phyloP scores from a whole-genome alignment of 1,284 basidiomycete genomes.

The Lentinula novae-zelandiae region DNA sequence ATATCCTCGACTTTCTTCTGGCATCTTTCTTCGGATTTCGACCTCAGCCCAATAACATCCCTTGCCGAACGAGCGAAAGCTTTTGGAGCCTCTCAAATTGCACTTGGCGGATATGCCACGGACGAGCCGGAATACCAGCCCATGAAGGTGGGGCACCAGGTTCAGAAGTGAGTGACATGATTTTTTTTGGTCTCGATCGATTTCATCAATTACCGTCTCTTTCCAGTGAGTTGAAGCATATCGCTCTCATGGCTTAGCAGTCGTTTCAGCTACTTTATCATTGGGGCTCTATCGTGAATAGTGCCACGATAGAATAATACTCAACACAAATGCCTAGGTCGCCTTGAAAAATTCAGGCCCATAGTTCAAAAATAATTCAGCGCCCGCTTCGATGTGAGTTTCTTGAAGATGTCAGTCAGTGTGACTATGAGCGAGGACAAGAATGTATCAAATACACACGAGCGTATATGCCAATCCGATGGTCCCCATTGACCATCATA shows the following conservation, averaged over 20 bases:
- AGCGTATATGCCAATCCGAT: conserved; percentile 54
- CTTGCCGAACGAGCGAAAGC: conserved; percentile 44
- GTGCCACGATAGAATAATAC: too few species aligned
- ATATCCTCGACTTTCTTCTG: conserved; percentile 95
- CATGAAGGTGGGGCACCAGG: conserved; percentile 86
- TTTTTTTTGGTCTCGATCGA: neutral
- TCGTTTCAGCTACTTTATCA: neutral
- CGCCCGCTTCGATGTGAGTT: conserved; percentile 29
- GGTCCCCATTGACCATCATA: conserved; percentile 53
- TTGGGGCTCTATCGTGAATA: neutral
- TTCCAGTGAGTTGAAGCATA: conserved; percentile 75
- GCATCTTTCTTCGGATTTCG: conserved; percentile 85
- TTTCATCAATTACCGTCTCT: conserved; percentile 9
- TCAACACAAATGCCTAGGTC: neutral
- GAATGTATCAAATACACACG: conserved; percentile 29
- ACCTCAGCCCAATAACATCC: conserved; percentile 59
- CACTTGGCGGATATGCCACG: conserved; percentile 37
- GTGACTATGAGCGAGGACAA: conserved; percentile 1
- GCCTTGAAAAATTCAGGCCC: conserved; percentile 39
- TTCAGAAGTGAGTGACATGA: conserved; percentile 60
- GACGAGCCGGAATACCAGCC: conserved; percentile 55
- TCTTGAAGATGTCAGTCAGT: neutral
- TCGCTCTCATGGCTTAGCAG: conserved; percentile 67
- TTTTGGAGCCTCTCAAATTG: conserved; percentile 34
- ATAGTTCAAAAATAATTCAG: conserved; percentile 51